A percentile compares a stretch with the other conserved stretches of the same genome.
These are phyloP conservation scores for Sporothrix variecibatus DNA, from an alignment of 2,329 filamentous ascomycete species.

Conservation along the genomic window DNA sequence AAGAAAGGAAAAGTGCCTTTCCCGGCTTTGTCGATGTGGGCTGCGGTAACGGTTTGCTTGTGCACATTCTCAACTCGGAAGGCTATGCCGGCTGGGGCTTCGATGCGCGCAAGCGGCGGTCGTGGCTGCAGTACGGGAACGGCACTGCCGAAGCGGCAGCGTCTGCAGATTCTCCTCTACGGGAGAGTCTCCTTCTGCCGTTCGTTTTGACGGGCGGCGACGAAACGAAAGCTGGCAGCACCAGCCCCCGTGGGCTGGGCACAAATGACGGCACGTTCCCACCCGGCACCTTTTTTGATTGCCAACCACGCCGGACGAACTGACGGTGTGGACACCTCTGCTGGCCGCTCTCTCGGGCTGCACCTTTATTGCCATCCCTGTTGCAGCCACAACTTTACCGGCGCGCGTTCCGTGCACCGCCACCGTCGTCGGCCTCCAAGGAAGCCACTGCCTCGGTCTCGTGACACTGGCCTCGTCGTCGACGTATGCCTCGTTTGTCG, in stretches of 20 bases:
- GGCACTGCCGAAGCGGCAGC: constrained; percentile 22
- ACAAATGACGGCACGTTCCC: constrained; percentile 71
- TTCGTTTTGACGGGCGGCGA: constrained; percentile 14
- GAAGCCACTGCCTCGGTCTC: constrained; percentile 54
- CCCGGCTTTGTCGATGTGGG: constrained; percentile 95
- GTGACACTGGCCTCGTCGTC: constrained; percentile 56
- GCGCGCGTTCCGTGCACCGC: constrained; percentile 70
- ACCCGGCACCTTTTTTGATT: constrained; percentile 80
- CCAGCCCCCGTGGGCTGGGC: too few relatives aligned
- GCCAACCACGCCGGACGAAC: constrained; percentile 97
- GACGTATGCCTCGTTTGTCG: constrained; percentile 80
- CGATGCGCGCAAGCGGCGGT: constrained; percentile 82
- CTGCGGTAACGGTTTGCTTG: constrained; percentile 90
- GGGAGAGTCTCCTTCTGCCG: constrained; percentile 47
- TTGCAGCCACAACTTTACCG: constrained; percentile 85
- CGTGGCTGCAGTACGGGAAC: constrained; percentile 72
- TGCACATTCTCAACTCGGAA: constrained; percentile 77
- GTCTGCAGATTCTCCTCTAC: constrained; percentile 27
- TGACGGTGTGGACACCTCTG: constrained; percentile 93
- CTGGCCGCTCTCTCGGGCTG: constrained; percentile 74
- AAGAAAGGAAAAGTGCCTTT: constrained; percentile 24
- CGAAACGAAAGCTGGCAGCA: not conserved
- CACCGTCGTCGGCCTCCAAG: constrained; percentile 50
- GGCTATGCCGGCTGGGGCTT: constrained; percentile 88
- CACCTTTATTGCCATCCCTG: constrained; percentile 91